Conservation (phyloP, 2,329 filamentous ascomycete species). For the Iodosphaeria phyllophila region DNA sequence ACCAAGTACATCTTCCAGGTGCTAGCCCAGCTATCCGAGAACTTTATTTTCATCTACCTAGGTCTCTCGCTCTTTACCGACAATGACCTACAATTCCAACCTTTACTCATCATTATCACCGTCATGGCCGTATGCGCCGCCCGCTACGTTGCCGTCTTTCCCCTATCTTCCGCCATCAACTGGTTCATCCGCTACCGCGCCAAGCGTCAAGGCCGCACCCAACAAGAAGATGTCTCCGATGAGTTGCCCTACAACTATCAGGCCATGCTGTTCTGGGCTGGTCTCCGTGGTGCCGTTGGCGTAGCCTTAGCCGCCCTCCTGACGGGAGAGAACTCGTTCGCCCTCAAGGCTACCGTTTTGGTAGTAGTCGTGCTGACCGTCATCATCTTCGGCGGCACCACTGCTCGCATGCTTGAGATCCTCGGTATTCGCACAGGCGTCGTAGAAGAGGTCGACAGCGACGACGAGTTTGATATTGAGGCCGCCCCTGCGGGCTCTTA, state of each 20-base stretch:
- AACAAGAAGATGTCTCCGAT: slow-evolving; percentile 57
- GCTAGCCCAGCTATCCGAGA: slow-evolving; percentile 86
- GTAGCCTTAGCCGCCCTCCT: slow-evolving; percentile 85
- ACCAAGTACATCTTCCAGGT: slow-evolving; percentile 97
- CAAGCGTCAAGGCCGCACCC: slow-evolving; percentile 52
- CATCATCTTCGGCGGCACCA: slow-evolving; percentile 97
- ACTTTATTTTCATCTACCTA: slow-evolving; percentile 99
- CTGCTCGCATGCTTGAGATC: slow-evolving; percentile 93
- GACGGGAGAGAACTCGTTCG: slow-evolving; percentile 61
- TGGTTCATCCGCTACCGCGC: slow-evolving; percentile 81
- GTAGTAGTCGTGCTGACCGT: slow-evolving; percentile 95
- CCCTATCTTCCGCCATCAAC: slow-evolving; percentile 76
- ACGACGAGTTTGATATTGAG: slow-evolving; percentile 98
- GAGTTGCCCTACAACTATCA: slow-evolving; percentile 92
- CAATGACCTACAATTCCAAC: slow-evolving; percentile 72
- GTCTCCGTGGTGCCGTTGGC: slow-evolving; percentile 83
- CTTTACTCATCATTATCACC: slow-evolving; percentile 84
- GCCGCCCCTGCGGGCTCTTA: slow-evolving; percentile 52
- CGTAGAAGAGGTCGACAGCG: slow-evolving; percentile 89
- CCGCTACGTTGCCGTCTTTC: slow-evolving; percentile 87
- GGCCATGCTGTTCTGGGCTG: slow-evolving; percentile 99
- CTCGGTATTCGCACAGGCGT: slow-evolving; percentile 91
- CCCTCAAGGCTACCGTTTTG: slow-evolving; percentile 82
- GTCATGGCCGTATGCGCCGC: slow-evolving; percentile 82
- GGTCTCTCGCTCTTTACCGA: slow-evolving; percentile 91